Conservation (phyloP, 352 stramenopile species). For the Globisporangium yorkense region DNA sequence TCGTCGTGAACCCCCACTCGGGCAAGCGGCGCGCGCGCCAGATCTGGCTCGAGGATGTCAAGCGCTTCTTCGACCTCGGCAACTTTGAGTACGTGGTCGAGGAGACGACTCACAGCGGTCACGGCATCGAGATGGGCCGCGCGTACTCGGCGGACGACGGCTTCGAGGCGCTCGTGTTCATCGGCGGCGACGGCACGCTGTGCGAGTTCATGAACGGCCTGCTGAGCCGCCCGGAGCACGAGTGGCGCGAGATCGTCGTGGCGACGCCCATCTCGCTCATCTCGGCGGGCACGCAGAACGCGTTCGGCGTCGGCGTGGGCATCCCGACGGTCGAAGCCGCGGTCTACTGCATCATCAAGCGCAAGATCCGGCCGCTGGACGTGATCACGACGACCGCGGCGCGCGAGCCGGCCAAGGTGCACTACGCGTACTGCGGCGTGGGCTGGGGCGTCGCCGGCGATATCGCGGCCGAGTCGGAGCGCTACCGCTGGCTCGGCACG, state of each 20-base stretch:
- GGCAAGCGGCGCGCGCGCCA: conserved; percentile 53
- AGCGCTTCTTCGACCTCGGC: conserved; percentile 45
- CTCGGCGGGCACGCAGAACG: conserved; percentile 70
- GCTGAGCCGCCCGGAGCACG: conserved; percentile 51
- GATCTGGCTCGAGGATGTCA: conserved; percentile 51
- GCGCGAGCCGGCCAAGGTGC: conserved; percentile 33
- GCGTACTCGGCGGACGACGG: conserved; percentile 42
- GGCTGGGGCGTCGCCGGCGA: conserved; percentile 68
- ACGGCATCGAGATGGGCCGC: conserved; percentile 66
- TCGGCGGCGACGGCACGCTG: conserved; percentile 72
- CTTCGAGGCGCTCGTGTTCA: conserved; percentile 75
- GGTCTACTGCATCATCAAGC: conserved; percentile 76
- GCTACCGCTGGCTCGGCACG: conserved; percentile 56
- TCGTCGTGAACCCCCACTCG: conserved; percentile 75
- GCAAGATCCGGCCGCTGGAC: conserved; percentile 73
- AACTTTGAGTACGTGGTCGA: conserved; percentile 71
- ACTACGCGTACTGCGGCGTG: conserved; percentile 69
- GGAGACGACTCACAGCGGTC: conserved; percentile 62
- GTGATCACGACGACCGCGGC: conserved; percentile 54
- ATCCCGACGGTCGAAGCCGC: conserved; percentile 55
- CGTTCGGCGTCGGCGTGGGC: conserved; percentile 63
- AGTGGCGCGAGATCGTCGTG: conserved; percentile 66
- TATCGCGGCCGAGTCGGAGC: conserved; percentile 70
- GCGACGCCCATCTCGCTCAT: conserved; percentile 68
- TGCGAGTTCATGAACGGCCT: conserved; percentile 85